Evolutionary conservation across 768 basidiomycete species (phyloP), one percentile per base, ranked within the genome.

Genomic region (Lactifluus pinguis): DNA sequence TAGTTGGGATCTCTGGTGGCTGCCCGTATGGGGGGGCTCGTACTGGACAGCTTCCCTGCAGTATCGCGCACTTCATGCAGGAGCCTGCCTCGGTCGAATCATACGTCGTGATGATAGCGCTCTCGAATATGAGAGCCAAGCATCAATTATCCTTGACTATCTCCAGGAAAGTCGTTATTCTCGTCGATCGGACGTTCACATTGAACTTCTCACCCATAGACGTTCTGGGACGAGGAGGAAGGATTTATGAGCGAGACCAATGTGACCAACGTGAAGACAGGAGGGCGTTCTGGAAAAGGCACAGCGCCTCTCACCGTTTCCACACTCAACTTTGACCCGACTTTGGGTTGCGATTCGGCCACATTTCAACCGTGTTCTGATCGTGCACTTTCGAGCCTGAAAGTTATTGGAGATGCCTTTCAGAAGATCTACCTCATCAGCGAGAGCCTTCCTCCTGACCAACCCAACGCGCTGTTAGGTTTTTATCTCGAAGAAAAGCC

Each of bases 281-380:
- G 65, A 47, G 62, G 62, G 32, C 67, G 73, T 0, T 55, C 62
- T 38, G 70, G 71, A 1, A 61, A 68, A 1, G 73, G 72, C 41
- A 62, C 67, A 6, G 73, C 70, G 59, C 68, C 69, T 39, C 47
- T 73, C 58, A 67, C 72, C n/a, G 67, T 71, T 19, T 67, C 65
- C 13, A 67, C 69, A 60, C 70, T 72, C 60, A 71, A 66, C n/a
- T 70, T 65, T 49, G 67, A 71, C 57, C 63, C 67, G n/a, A 19
- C 71, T 32, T 66, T 69, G 2, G 67, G 59, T 25, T 25, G 25
- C 25, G 25, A 25, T 25, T 25, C 25, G 25, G 25, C 25, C 25
- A 25, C 25, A 25, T 25, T 25, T 25, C 25, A 25, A 25, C 25
- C 25, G 25, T 25, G 25, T 25, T 25, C 25, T 25, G 1, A 25